Conservation (phyloP, 2,329 filamentous ascomycete species). For the Ambrosiella cleistominuta region DNA sequence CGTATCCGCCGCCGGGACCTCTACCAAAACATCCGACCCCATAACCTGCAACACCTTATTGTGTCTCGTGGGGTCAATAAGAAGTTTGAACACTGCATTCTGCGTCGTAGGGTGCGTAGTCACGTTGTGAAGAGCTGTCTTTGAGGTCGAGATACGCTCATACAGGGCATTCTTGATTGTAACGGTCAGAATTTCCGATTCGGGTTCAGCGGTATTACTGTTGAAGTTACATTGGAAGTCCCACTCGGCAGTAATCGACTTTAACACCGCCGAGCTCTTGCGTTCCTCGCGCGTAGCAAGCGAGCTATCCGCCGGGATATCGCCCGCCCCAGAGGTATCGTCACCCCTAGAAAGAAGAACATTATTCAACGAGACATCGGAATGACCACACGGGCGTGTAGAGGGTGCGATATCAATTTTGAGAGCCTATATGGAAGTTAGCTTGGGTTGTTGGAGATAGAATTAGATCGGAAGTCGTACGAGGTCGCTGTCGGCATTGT, state of each 20-base stretch:
- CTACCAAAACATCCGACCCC: constrained; percentile 6
- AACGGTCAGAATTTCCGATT: constrained; percentile 10
- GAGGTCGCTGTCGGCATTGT: constrained; percentile 8
- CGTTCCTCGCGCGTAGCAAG: not conserved
- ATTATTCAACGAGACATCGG: constrained; percentile 8
- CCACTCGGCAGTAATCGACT: constrained; percentile 6
- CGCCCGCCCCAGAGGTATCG: constrained; percentile 5
- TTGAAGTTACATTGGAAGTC: constrained; percentile 10
- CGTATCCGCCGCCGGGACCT: not conserved
- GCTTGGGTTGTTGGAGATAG: not conserved
- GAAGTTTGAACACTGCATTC: constrained; percentile 11
- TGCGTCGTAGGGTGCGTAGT: constrained; percentile 6
- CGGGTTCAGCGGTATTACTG: not conserved
- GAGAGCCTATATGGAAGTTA: constrained; percentile 3
- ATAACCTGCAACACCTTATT: constrained; percentile 10
- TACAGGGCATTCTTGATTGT: constrained; percentile 8
- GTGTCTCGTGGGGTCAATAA: constrained; percentile 9
- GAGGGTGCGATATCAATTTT: constrained; percentile 9
- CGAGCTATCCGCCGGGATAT: constrained; percentile 3
- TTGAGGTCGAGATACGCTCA: constrained; percentile 3
- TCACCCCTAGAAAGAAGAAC: constrained; percentile 3
- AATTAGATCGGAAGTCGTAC: not conserved
- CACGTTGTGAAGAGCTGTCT: constrained; percentile 2
- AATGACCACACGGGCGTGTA: constrained; percentile 6
- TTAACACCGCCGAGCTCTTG: not conserved